Conservation (phyloP, 1,284 basidiomycete genomes). For the Sanghuangporus baumii region DNA sequence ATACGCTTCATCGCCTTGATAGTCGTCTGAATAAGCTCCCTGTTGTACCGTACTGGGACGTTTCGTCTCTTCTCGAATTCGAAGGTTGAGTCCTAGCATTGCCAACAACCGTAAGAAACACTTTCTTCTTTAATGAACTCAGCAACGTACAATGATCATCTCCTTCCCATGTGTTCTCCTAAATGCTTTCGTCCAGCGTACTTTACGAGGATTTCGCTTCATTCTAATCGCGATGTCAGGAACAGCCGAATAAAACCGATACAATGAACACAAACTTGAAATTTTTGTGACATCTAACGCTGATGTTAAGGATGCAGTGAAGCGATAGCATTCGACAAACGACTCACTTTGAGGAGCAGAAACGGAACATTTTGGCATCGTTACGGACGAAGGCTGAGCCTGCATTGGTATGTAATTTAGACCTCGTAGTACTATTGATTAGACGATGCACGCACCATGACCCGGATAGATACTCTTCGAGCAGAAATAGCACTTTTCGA, state of each 20-base stretch:
- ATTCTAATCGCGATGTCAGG: slow-evolving; percentile 53
- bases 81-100: slow-evolving; percentile 88
- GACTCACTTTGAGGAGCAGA: slow-evolving; percentile 91
- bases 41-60: slow-evolving; percentile 95
- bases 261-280: slow-evolving; percentile 68
- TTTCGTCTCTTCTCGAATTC: slow-evolving; percentile 99
- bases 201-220: slow-evolving; percentile 99
- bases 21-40: slow-evolving; percentile 91
- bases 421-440: background rate
- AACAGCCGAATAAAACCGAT: background rate
- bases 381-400: slow-evolving; percentile 93
- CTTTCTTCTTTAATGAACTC: background rate
- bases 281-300: slow-evolving; percentile 91
- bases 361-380: slow-evolving; percentile 94
- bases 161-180: slow-evolving; percentile 98
- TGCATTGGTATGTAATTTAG: slow-evolving; percentile 26
- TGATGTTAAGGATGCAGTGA: background rate
- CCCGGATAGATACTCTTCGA: slow-evolving; percentile 94
- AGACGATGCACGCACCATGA: slow-evolving; percentile 52
- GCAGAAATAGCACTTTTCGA: slow-evolving; percentile 91
- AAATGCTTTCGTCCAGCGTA: slow-evolving; percentile 99
- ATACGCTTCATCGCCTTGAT: slow-evolving; percentile 96
- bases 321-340: background rate
- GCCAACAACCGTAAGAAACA: background rate
- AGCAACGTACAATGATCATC: slow-evolving; percentile 89